Conservation (phyloP, 352 stramenopile species). For the Phytophthora ramorum region DNA sequence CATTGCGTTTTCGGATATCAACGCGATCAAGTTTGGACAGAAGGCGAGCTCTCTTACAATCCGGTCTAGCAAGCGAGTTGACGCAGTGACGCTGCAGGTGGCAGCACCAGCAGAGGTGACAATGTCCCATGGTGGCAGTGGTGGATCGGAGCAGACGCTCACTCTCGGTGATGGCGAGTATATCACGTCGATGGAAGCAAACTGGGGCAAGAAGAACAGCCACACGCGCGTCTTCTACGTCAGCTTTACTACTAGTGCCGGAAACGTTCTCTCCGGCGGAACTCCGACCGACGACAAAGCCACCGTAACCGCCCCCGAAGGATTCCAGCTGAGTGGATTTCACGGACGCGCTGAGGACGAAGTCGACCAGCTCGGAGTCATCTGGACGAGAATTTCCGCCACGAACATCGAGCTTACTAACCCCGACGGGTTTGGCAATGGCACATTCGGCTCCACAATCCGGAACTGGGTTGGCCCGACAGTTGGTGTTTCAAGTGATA, state of each 20-base stretch:
- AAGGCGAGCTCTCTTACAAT: slow-evolving; percentile 43
- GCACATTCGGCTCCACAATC: slow-evolving; percentile 19
- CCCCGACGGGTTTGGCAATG: slow-evolving; percentile 7
- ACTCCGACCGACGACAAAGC: slow-evolving; percentile 36
- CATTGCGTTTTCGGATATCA: slow-evolving; percentile 44
- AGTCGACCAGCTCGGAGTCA: slow-evolving; percentile 43
- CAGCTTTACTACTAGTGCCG: slow-evolving; percentile 31
- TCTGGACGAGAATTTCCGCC: slow-evolving; percentile 44
- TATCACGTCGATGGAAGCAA: slow-evolving; percentile 47
- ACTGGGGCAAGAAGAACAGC: slow-evolving; percentile 46
- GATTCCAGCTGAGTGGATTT: slow-evolving; percentile 53
- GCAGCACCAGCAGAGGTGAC: slow-evolving; percentile 24
- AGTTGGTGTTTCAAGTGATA: slow-evolving; percentile 9
- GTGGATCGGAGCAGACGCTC: slow-evolving; percentile 37
- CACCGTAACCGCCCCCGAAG: slow-evolving; percentile 40
- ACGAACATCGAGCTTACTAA: slow-evolving; percentile 14
- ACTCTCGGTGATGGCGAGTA: slow-evolving; percentile 45
- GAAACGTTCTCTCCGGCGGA: slow-evolving; percentile 32
- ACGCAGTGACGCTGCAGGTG: slow-evolving; percentile 44
- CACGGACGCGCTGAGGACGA: slow-evolving; percentile 44
- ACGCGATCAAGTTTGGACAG: slow-evolving; percentile 22
- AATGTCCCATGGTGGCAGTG: slow-evolving; percentile 44
- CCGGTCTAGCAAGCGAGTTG: slow-evolving; percentile 36
- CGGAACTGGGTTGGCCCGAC: slow-evolving; percentile 22
- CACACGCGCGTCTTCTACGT: slow-evolving; percentile 50